Conservation (phyloP, 768 basidiomycete species). For the Psilocybe sp. region DNA sequence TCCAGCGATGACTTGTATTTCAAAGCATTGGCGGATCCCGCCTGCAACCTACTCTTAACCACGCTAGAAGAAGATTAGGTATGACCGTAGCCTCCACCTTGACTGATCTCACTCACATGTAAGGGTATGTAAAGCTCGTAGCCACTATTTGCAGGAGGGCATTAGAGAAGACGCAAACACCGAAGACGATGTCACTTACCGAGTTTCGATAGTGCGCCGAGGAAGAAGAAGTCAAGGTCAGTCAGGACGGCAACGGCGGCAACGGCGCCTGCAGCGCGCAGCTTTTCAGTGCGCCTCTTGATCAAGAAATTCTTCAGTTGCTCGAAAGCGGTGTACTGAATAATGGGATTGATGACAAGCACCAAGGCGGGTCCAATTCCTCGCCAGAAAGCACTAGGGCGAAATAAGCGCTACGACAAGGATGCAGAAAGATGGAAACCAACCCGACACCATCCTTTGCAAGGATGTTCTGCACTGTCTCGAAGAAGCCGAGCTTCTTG, state of each 20-base stretch:
- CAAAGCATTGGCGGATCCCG: constrained; percentile 63
- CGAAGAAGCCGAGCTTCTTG: constrained; percentile 58
- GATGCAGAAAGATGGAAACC: constrained; percentile 5
- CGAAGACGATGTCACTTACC: constrained; percentile 38
- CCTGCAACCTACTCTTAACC: constrained; percentile 78
- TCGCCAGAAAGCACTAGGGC: constrained; percentile 75
- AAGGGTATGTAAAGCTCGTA: constrained; percentile 47
- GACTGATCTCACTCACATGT: constrained; percentile 35
- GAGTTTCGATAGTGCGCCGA: constrained; percentile 94
- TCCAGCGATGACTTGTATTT: constrained; percentile 75
- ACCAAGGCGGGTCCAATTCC: constrained; percentile 93
- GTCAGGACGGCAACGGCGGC: constrained; percentile 53
- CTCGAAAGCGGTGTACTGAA: constrained; percentile 94
- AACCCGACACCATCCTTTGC: constrained; percentile 64
- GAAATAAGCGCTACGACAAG: neutral
- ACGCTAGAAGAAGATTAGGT: constrained; percentile 38
- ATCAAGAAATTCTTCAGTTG: constrained; percentile 87
- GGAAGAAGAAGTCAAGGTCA: constrained; percentile 89
- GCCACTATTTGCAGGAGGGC: constrained; percentile 33
- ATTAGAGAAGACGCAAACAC: neutral
- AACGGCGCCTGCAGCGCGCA: constrained; percentile 41
- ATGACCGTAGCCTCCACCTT: neutral
- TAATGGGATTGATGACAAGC: constrained; percentile 91
- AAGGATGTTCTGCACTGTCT: constrained; percentile 68
- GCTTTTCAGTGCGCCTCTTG: constrained; percentile 52